Conservation (phyloP, 148 eudicot genomes). For the Linanthus parryae region DNA sequence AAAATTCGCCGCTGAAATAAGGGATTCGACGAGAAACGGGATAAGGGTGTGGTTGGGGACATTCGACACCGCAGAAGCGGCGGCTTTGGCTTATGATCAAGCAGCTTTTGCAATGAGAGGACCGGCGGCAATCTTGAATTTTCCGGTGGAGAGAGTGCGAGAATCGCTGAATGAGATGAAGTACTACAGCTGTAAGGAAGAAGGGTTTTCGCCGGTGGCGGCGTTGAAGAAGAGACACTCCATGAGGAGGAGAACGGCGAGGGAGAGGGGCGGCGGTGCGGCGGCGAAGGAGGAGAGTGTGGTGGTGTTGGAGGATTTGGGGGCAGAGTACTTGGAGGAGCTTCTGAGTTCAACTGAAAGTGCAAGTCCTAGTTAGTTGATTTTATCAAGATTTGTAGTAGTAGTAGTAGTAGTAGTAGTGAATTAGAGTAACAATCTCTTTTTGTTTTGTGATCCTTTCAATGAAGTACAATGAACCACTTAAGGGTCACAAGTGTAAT, state of each 20-base stretch:
- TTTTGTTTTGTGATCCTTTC: too few species aligned
- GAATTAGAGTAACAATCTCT: too few species aligned
- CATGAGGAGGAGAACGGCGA: constrained; percentile 23
- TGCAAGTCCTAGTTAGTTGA: too few species aligned
- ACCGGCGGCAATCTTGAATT: constrained; percentile 42
- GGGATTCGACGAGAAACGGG: constrained; percentile 67
- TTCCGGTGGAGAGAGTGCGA: constrained; percentile 40
- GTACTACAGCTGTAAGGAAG: constrained; percentile 18
- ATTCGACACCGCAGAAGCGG: constrained; percentile 61
- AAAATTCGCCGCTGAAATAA: constrained; percentile 61
- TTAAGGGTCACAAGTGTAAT: too few species aligned
- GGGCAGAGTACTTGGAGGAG: constrained; percentile 59
- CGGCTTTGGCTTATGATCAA: constrained; percentile 67
- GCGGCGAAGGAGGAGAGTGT: constrained; percentile 16
- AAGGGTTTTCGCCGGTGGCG: constrained; percentile 50
- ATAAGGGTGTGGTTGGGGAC: constrained; percentile 70
- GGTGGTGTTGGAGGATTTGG: constrained; percentile 68
- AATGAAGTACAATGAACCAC: too few species aligned
- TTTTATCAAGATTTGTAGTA: too few species aligned
- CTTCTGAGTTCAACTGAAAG: constrained; percentile 20
- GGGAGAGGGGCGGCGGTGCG: constrained; percentile 12
- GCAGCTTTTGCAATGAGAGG: constrained; percentile 63
- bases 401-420: too few species aligned
- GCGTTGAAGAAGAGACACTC: constrained; percentile 50
- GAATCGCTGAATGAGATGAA: constrained; percentile 48